Percentiles rank a stretch among this genome's conserved stretches.
These are phyloP conservation scores for Flaveria trinervia DNA, from an alignment of 129 eudicot species.

Conservation along the genomic window DNA sequence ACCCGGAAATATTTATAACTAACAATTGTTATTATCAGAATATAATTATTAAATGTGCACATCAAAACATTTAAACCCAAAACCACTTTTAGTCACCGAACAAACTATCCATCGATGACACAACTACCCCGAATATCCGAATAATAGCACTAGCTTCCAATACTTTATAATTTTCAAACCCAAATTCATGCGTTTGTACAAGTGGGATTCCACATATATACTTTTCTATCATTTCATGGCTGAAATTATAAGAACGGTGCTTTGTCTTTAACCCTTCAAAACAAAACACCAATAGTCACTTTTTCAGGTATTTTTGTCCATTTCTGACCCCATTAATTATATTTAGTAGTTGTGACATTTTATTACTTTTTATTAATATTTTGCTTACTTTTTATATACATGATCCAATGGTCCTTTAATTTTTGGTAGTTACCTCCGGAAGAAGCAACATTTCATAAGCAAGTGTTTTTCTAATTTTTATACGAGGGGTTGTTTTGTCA, in stretches of 20 bases:
- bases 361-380: not conserved
- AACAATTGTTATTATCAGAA: no score
- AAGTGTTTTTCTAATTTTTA: no score
- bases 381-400: not conserved
- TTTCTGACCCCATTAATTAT: slow-evolving; percentile 5
- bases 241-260: slow-evolving; percentile 14
- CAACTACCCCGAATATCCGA: not conserved
- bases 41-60: no score
- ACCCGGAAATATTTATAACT: no score
- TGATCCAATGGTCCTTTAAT: no score
- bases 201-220: slow-evolving; percentile 27
- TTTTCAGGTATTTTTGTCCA: slow-evolving; percentile 13
- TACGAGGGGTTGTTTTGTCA: no score
- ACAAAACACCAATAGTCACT: slow-evolving; percentile 21
- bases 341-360: not conserved
- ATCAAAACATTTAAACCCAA: no score
- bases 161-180: not conserved
- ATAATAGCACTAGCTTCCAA: not conserved
- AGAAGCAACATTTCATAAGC: no score
- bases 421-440: no score
- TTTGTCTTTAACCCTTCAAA: slow-evolving; percentile 31
- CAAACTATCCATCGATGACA: no score
- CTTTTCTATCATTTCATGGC: slow-evolving; percentile 16
- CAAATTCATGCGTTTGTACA: not conserved
- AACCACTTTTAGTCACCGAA: no score